Base-by-base conservation (phyloP, 371 early-diverging fungal genomes). In the Apophysomyces sp. region DNA sequence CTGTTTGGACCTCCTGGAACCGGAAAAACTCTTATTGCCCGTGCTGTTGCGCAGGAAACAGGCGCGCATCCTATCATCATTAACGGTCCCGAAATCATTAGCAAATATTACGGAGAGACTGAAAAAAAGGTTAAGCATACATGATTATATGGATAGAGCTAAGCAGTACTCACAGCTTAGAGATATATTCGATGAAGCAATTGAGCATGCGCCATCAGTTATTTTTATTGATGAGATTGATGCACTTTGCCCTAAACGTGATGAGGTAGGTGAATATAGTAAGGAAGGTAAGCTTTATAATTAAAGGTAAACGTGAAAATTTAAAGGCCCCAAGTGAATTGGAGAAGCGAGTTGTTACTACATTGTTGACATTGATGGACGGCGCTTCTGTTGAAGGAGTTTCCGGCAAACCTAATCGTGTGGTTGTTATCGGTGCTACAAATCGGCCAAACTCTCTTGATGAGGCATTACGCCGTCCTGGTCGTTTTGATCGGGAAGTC, bases 151-250 rank as follows among this genome's bases (percentile, higher is more conserved):
- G 21, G 12, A 34, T 34, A 4, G 21, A 53, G 9, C 26, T 36
- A 67, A 49, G 65, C 72, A 52, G 12, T 39, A n/a, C n/a, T 16
- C 15, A 6, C 57, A 86, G 86, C 80, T 99, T 26, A 81, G 93
- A 32, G 77, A 83, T 39, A 74, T 97, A 15, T 97, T 98, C 78
- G 83, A 86, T 11, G 68, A 93, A 57, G 99, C 99, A 0, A 79
- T 78, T 21, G 87, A 89, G 18, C 86, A 85, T 24, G 86, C 92
- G 15, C 99, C 99, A 0, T 81, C 94, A 15, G 92, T 99, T 27
- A 91, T 99, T 16, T 97, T 99, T 71, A 95, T 99, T 61, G 99
- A 99, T 71, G 99, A 99, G 72, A 94, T 99, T 57, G 99, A 99
- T 66, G 93, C 98, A 0, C 81, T 99, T 0, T 96, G 96, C 68